Conservation (phyloP, 805 yeast species). For the Lipomyces japonicus region DNA sequence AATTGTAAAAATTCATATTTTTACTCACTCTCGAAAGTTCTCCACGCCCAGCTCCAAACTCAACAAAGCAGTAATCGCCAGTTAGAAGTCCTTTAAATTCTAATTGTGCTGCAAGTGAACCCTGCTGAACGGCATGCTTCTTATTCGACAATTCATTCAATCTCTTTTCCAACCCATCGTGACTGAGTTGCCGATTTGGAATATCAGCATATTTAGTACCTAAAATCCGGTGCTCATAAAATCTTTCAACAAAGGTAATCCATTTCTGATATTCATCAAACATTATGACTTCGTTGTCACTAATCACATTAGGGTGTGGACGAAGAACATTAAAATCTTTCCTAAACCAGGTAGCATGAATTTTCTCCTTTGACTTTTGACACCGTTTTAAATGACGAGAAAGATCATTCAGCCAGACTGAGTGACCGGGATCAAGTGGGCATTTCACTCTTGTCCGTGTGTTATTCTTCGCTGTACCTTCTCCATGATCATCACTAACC, state of each 20-base stretch:
- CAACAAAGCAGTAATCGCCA: slow-evolving; percentile 45
- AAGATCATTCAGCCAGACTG: slow-evolving; percentile 13
- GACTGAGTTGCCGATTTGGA: slow-evolving; percentile 15
- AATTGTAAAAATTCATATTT: background rate
- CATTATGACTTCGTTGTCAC: background rate
- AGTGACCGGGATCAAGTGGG: slow-evolving; percentile 19
- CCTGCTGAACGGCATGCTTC: slow-evolving; percentile 80
- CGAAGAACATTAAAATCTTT: slow-evolving; percentile 7
- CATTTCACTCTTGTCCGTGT: slow-evolving; percentile 11
- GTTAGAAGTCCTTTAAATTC: slow-evolving; percentile 43
- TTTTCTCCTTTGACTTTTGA: slow-evolving; percentile 8
- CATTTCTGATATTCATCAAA: slow-evolving; percentile 10
- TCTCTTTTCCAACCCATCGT: slow-evolving; percentile 44
- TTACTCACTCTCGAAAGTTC: slow-evolving; percentile 56
- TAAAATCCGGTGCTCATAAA: slow-evolving; percentile 31
- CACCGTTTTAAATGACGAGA: slow-evolving; percentile 25
- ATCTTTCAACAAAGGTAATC: slow-evolving; percentile 2
- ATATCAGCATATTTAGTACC: slow-evolving; percentile 25
- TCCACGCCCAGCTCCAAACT: slow-evolving; percentile 90
- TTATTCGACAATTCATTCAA: slow-evolving; percentile 51
- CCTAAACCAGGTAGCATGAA: slow-evolving; percentile 23
- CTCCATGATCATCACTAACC: background rate
- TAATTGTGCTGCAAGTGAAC: slow-evolving; percentile 71
- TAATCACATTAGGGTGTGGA: background rate
- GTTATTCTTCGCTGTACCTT: background rate